Evolutionary conservation across 1,284 basidiomycete genomes (phyloP), one percentile per base, ranked within the genome.

Genomic region (Cryptococcus depauperatus): DNA sequence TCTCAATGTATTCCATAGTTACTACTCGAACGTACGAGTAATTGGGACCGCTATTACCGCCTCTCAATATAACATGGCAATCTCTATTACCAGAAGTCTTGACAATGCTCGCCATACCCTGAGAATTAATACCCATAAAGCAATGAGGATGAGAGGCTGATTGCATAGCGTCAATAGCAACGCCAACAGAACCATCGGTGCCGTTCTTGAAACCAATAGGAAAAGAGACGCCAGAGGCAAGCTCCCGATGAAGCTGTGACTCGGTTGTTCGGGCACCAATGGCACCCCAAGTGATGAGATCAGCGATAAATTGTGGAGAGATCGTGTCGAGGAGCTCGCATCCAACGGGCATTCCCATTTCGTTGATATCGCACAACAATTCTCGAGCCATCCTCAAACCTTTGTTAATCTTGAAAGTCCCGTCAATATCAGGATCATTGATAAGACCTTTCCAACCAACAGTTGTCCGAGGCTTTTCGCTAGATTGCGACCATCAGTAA

Each of bases 381-480:
- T 83, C 80, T 42, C 93, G 84, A 4, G 90, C 93, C 44, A 85
- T 78, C n/a, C 90, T 81, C 39, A 98, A 78, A 34, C 93, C 93
- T 65, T 86, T 90, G 79, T 98, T 98, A 73, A 97, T 97, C 60
- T 91, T 58, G 67, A 66, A 72, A 38, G 66, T 67, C 47, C 58
- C 55, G 55, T 68, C 65, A 43, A 71, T 67, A 47, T 69, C 64
- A 21, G 68, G 65, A 50, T 70, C 68, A 50, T 97, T 98, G 74
- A 98, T 97, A 54, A 98, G 80, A 41, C 93, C 93, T 71, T 97
- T 97, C 93, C 93, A 97, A 16, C 92, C 92, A 43, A 97, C 84
- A 0, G 77, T 78, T 29, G 77, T 78, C 44, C 77, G 57, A 11
- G 75, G 75, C 61, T 74, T 74, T 59, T 71, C 70, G 49, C 64